Evolutionary conservation across 2,329 filamentous ascomycete species (phyloP).

Genomic region (Dissoconium aciculare): DNA sequence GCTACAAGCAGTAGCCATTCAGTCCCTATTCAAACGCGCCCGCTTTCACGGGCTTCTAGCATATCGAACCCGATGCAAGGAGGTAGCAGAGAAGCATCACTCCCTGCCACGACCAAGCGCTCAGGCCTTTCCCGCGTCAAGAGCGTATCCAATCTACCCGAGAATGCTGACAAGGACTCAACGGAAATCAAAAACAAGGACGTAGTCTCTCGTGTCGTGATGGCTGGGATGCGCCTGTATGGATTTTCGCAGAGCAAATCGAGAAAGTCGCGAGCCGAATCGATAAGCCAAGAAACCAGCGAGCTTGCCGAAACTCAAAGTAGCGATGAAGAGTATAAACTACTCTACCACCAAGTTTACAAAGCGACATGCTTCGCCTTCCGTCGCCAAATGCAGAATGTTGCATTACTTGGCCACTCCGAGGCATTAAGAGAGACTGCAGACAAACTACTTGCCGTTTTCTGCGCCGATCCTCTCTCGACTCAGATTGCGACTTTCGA

Average conservation of each 20-base stretch:
- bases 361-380: conserved; percentile 36
- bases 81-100: conserved; percentile 10
- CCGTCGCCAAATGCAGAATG: conserved; percentile 26
- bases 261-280: conserved; percentile 17
- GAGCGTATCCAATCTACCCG: conserved; percentile 8
- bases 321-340: conserved; percentile 36
- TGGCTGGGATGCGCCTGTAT: conserved; percentile 40
- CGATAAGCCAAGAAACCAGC: conserved; percentile 9
- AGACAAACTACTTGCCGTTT: conserved; percentile 32
- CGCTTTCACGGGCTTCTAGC: conserved; percentile 20
- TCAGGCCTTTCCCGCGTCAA: conserved; percentile 17
- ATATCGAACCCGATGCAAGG: conserved; percentile 12
- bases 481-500: conserved; percentile 3
- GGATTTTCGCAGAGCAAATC: conserved; percentile 32
- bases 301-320: conserved; percentile 10
- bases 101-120: conserved; percentile 11
- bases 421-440: conserved; percentile 34
- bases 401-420: conserved; percentile 26
- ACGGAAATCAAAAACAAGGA: conserved; percentile 31
- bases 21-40: conserved; percentile 14
- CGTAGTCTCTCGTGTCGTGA: conserved; percentile 34
- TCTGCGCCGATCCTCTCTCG: conserved; percentile 31
- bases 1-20: conserved; percentile 15
- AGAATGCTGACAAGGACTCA: conserved; percentile 5
- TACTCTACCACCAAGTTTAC: conserved; percentile 38